A percentile compares a stretch with the other conserved stretches of the same genome.
Evolutionary conservation across 2,329 filamentous ascomycete genomes (phyloP).

Genomic region (Penicillium sp.): DNA sequence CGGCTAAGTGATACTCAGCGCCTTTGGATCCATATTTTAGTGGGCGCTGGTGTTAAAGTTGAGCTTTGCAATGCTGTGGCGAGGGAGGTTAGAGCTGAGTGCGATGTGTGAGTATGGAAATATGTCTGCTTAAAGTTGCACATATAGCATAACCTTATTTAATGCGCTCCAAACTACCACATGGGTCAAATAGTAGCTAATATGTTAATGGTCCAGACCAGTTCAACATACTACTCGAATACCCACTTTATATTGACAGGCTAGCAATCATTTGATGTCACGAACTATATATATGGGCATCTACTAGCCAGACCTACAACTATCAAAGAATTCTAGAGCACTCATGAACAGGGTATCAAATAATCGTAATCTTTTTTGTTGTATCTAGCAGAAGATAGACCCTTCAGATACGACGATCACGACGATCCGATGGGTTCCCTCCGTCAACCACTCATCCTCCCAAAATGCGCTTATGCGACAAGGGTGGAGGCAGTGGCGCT

Average conservation of each 20-base stretch:
- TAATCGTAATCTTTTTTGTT: conserved; percentile 15
- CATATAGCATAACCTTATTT: not conserved
- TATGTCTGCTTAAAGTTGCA: not conserved
- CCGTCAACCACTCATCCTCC: conserved; percentile 20
- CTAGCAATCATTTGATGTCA: not conserved
- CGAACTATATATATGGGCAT: too few relatives aligned
- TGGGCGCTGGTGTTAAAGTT: conserved; percentile 77
- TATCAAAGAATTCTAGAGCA: conserved; percentile 1
- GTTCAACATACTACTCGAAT: not conserved
- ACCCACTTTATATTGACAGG: not conserved
- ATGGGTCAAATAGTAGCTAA: not conserved
- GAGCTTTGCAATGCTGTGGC: conserved; percentile 71
- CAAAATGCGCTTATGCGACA: conserved; percentile 67
- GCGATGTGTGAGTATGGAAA: not conserved
- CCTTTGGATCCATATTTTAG: conserved; percentile 93
- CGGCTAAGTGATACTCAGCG: conserved; percentile 92
- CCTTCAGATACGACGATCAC: conserved; percentile 12
- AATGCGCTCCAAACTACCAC: not conserved
- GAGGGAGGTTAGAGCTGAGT: conserved; percentile 48
- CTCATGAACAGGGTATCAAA: conserved; percentile 12
- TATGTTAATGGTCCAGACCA: not conserved
- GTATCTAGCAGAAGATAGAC: conserved; percentile 10
- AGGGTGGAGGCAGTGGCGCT: conserved; percentile 91
- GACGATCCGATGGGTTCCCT: conserved; percentile 13
- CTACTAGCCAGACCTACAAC: not conserved